Conservation (phyloP, 2,329 filamentous ascomycete genomes). For the Lasiodiplodia sp. region DNA sequence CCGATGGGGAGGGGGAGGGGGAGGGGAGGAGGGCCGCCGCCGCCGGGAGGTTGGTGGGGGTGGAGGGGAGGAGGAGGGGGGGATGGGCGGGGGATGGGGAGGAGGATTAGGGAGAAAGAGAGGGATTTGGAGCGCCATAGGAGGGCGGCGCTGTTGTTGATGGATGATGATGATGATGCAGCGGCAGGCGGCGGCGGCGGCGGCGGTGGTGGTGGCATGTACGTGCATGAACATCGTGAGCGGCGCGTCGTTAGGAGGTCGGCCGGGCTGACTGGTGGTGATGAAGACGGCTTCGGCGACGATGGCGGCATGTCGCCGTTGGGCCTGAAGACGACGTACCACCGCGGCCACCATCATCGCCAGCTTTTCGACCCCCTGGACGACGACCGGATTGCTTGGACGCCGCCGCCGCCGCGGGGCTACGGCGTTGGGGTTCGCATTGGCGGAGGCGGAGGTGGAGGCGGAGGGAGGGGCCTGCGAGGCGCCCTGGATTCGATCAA, state of each 20-base stretch:
- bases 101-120: background rate
- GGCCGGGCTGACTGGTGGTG: background rate
- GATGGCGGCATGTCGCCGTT: background rate
- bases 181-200: background rate
- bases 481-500: slow-evolving; percentile 8
- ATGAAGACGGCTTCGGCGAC: background rate
- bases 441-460: background rate
- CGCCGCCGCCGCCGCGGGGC: background rate
- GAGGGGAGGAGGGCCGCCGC: too few species aligned
- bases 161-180: background rate
- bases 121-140: background rate
- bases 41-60: too few species aligned
- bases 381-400: background rate
- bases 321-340: background rate
- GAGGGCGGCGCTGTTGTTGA: background rate
- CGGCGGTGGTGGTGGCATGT: background rate
- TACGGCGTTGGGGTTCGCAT: background rate
- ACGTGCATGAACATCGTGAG: slow-evolving; percentile 12
- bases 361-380: background rate
- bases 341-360: background rate
- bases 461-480: background rate
- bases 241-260: background rate
- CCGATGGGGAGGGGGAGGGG: too few species aligned
- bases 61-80: too few species aligned
- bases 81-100: too few species aligned